A percentile compares a stretch with the other conserved stretches of the same genome.
phyloP scores from a whole-genome alignment of 2,329 filamentous ascomycete species.

The Aspergillus flavus region DNA sequence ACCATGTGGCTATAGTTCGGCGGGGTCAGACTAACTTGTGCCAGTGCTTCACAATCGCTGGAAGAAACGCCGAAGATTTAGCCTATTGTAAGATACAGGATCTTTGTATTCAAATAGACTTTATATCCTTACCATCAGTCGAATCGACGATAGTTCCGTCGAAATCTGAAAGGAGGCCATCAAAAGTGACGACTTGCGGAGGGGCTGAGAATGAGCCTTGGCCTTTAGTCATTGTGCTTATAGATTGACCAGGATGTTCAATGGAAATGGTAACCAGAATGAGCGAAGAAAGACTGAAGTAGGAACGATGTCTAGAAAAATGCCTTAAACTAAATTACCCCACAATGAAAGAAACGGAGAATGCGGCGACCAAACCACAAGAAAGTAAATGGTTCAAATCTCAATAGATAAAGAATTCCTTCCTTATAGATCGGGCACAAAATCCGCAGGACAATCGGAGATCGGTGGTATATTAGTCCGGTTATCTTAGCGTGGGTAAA shows the following conservation, averaged over 20 bases:
- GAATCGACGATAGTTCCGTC: conserved; percentile 53
- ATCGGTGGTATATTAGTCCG: conserved; percentile 38
- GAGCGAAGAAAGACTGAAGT: conserved; percentile 3
- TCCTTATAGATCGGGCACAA: neutral
- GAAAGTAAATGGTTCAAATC: neutral
- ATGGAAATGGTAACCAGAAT: conserved; percentile 1
- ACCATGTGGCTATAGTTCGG: neutral
- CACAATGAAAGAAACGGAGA: neutral
- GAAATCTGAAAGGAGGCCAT: conserved; percentile 52
- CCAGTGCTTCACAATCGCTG: conserved; percentile 68
- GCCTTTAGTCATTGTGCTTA: conserved; percentile 34
- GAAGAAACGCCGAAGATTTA: conserved; percentile 15
- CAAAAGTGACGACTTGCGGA: conserved; percentile 41
- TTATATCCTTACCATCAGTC: conserved; percentile 42
- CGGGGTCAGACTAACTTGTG: conserved; percentile 47
- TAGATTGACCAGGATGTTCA: conserved; percentile 15
- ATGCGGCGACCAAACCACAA: neutral
- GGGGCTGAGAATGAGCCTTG: conserved; percentile 44
- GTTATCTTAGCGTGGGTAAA: conserved; percentile 39
- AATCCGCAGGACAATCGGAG: conserved; percentile 25
- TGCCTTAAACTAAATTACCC: neutral
- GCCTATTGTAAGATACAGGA: conserved; percentile 50
- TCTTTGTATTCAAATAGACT: conserved; percentile 34
- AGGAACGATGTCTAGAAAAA: conserved; percentile 2
- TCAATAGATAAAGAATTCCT: neutral